phyloP scores from a whole-genome alignment of 345 rosid genomes.

The Syzygium jambos region DNA sequence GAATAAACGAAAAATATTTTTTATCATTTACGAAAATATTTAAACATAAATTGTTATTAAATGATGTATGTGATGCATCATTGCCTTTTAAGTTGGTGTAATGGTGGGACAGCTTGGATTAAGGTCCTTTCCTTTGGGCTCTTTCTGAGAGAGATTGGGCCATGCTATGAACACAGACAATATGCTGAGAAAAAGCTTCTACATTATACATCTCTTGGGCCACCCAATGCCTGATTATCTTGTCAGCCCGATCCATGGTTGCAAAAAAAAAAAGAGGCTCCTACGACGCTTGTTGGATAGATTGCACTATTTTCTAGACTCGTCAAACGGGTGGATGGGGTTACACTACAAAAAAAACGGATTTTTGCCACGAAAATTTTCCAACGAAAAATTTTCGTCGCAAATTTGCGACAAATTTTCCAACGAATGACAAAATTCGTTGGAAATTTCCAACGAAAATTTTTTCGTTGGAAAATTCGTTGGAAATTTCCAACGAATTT shows the following conservation, averaged over 20 bases:
- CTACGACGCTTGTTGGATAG: background rate
- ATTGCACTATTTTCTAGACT: background rate
- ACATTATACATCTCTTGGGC: background rate
- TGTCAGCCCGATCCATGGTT: background rate
- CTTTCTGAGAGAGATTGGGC: background rate
- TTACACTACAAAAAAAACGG: too few relatives aligned
- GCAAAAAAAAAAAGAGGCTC: background rate
- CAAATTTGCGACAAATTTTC: too few relatives aligned
- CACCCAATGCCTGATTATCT: background rate
- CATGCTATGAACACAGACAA: background rate
- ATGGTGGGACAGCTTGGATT: background rate
- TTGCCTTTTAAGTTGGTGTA: background rate
- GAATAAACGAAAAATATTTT: too few relatives aligned
- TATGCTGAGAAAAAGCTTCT: background rate
- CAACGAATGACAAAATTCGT: too few relatives aligned
- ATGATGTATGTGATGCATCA: background rate
- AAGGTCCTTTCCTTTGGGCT: background rate
- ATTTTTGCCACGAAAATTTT: too few relatives aligned
- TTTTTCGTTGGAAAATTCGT: too few relatives aligned
- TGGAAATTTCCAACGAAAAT: too few relatives aligned
- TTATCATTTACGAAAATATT: too few relatives aligned
- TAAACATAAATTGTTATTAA: too few relatives aligned
- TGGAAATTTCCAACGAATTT: too few relatives aligned
- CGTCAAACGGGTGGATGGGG: too few relatives aligned
- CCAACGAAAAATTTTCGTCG: too few relatives aligned